phyloP scores from a whole-genome alignment of 139 green algal genomes.

The Chlorella sp. region DNA sequence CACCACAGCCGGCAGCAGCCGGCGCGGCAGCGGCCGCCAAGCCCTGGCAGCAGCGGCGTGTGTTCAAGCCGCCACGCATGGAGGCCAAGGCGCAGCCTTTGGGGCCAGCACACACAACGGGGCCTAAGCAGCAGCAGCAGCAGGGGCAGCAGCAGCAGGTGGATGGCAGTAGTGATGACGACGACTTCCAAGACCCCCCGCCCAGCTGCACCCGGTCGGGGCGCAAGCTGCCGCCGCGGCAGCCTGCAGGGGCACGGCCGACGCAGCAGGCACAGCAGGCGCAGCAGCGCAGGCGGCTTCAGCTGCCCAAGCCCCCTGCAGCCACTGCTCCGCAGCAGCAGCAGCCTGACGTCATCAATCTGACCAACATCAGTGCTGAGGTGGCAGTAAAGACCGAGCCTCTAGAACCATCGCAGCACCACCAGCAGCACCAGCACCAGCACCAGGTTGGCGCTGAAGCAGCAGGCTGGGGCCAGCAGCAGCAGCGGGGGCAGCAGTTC shows the following conservation, averaged over 20 bases:
- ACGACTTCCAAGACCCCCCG: neutral
- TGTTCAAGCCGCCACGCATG: conserved; percentile 16
- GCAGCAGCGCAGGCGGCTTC: neutral
- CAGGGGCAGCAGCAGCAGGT: neutral
- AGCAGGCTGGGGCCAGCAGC: neutral
- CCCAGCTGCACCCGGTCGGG: neutral
- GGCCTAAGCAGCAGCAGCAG: neutral
- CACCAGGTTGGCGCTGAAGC: neutral
- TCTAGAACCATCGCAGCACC: neutral
- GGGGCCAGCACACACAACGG: neutral
- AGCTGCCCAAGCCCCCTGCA: neutral
- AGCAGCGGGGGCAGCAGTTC: neutral
- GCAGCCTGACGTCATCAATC: neutral
- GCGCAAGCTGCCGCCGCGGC: neutral
- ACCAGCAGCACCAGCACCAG: neutral
- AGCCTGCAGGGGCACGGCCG: neutral
- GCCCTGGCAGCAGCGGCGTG: conserved; percentile 2
- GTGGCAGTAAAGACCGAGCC: neutral
- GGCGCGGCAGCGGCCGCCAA: neutral
- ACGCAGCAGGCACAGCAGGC: neutral
- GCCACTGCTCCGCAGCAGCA: neutral
- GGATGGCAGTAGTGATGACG: neutral
- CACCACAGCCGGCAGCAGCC: neutral
- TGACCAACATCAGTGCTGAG: neutral
- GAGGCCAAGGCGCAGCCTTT: neutral